phyloP scores from a whole-genome alignment of 73 alveolate genomes.

The Blepharisma stoltei region DNA sequence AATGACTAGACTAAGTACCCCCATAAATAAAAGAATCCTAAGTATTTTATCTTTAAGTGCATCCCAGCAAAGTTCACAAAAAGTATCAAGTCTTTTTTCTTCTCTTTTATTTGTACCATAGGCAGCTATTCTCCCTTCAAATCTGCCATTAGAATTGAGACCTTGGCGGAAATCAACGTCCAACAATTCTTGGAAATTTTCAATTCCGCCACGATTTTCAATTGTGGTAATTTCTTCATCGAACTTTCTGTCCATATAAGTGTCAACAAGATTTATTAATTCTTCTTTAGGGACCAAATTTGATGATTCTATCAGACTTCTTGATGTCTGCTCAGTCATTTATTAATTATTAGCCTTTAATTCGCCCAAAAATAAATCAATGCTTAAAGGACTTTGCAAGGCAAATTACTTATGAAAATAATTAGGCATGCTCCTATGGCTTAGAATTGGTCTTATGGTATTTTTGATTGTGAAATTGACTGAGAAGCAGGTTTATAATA shows the following conservation, averaged over 20 bases:
- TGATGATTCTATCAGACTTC: too few relatives aligned
- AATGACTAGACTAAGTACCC: constrained; percentile 55
- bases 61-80: constrained; percentile 48
- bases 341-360: too few relatives aligned
- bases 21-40: constrained; percentile 68
- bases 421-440: too few relatives aligned
- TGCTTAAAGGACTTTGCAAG: too few relatives aligned
- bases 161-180: constrained; percentile 41
- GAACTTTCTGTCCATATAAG: constrained; percentile 39
- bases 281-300: background rate
- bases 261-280: background rate
- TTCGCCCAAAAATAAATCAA: too few relatives aligned
- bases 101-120: constrained; percentile 40
- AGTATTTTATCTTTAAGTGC: constrained; percentile 72
- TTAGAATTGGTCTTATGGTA: too few relatives aligned
- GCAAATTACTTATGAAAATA: too few relatives aligned
- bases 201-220: constrained; percentile 45
- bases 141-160: constrained; percentile 20
- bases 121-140: constrained; percentile 37
- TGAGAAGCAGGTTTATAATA: too few relatives aligned
- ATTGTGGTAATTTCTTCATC: constrained; percentile 52
- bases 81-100: constrained; percentile 29
- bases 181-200: constrained; percentile 26
- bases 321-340: too few relatives aligned
- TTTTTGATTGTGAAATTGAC: too few relatives aligned